Evolutionary conservation across 441 rosid genomes (phyloP), one percentile per base, ranked within the genome.

Genomic region (Erodium texanum): DNA sequence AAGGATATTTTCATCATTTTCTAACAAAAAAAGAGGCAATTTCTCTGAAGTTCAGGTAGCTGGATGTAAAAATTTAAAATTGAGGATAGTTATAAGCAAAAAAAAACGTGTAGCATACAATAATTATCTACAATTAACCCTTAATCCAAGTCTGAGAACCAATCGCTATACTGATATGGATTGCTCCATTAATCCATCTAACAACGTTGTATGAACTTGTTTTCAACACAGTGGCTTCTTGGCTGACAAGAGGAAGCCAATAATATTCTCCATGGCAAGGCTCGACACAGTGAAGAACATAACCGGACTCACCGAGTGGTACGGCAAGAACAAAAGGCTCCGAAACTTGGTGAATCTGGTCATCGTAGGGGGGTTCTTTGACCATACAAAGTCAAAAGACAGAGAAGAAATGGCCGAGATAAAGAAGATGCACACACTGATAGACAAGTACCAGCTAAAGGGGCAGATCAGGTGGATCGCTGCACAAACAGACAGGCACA

Each of bases 241-340:
- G 84, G 82, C 71, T 9, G 97, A 91, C 77, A 76, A 63, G 77
- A 84, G 87, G 10, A 91, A 91, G 78, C 97, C 97, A 36, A 64
- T 92, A 64, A 80, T 94, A 34, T 91, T 91, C 78, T 89, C 97
- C 62, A 94, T 89, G 96, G 99, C 97, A 29, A 89, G 99, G 82
- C 82, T 94, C 59, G 99, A 94, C 79, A 79, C 68, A 50, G 97
- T 91, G 63, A 91, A 94, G 71, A 94, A 94, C 83, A 88, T 92
- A 4, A 78, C 92, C 0, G 97, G 98, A 50, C 82, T 92, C 85
- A 94, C 92, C 38, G 97, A 92, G 79, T 78, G 82, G 77, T 94
- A 86, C 66, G 76, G 81, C 48, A 91, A 88, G 84, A 91, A 77
- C 75, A 12, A 82, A 66, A 80, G 78, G 79, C 80, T 92, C 78